These are phyloP conservation scores for Teunomyces tritomae DNA, from an alignment of 805 yeast genomes.

Conservation along the genomic window DNA sequence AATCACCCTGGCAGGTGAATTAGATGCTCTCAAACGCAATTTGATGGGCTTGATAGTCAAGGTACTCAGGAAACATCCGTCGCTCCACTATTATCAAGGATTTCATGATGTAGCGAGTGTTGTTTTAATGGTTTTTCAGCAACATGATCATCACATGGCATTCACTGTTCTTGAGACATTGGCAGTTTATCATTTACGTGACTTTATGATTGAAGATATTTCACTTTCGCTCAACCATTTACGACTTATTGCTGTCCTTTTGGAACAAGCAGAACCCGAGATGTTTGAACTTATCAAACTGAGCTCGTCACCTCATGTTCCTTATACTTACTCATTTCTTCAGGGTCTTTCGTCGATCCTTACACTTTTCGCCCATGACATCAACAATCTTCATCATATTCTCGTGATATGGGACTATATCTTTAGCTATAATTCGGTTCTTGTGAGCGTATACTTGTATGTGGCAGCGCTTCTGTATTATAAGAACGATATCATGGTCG, in stretches of 20 bases:
- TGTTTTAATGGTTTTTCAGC: constrained; percentile 51
- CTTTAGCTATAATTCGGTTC: constrained; percentile 54
- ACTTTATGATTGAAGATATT: constrained; percentile 76
- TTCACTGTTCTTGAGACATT: constrained; percentile 52
- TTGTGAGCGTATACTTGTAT: constrained; percentile 58
- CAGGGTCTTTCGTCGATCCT: constrained; percentile 76
- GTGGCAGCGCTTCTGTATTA: constrained; percentile 49
- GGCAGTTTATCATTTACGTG: constrained; percentile 66
- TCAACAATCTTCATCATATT: constrained; percentile 47
- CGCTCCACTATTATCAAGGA: constrained; percentile 83
- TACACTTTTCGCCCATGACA: constrained; percentile 76
- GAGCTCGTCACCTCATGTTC: constrained; percentile 18
- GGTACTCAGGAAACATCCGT: constrained; percentile 60
- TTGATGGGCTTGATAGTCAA: constrained; percentile 46
- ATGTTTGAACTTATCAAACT: constrained; percentile 44
- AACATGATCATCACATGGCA: constrained; percentile 28
- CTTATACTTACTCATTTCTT: constrained; percentile 34
- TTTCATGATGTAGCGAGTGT: constrained; percentile 83
- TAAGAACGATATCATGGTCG: constrained; percentile 41
- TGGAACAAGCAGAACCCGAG: constrained; percentile 47
- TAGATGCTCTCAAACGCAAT: constrained; percentile 35
- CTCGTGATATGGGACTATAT: constrained; percentile 68
- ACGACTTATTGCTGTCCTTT: constrained; percentile 59
- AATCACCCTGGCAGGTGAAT: constrained; percentile 27
- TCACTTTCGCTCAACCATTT: constrained; percentile 66